Evolutionary conservation across 2,329 filamentous ascomycete genomes (phyloP).

Genomic region (Cryphonectria nitschkei): DNA sequence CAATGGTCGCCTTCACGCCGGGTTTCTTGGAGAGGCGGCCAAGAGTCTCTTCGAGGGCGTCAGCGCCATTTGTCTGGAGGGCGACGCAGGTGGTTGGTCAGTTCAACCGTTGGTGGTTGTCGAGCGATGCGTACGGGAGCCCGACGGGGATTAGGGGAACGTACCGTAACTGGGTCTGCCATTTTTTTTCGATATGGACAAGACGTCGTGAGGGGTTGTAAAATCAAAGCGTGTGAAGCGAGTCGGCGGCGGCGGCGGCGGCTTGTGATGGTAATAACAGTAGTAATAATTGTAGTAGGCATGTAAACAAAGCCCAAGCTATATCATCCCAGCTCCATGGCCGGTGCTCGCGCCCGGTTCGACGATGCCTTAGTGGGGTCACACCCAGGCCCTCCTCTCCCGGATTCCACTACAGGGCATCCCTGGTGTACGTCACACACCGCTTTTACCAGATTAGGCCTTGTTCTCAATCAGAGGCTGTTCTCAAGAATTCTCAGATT

Average conservation of each 20-base stretch:
- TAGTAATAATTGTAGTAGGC: not conserved
- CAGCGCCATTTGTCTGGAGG: conserved; percentile 51
- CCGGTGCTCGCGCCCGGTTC: no score
- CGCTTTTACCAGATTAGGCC: conserved; percentile 28
- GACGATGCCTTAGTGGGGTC: not conserved
- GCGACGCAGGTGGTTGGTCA: not conserved
- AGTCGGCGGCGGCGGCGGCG: not conserved
- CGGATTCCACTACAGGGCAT: conserved; percentile 1
- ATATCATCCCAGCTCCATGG: not conserved
- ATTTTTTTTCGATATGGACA: conserved; percentile 17
- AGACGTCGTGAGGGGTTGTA: not conserved
- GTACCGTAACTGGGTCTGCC: conserved; percentile 30
- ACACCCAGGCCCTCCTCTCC: not conserved
- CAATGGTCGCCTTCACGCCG: conserved; percentile 77
- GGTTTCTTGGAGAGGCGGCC: conserved; percentile 75
- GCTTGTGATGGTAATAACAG: not conserved
- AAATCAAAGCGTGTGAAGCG: not conserved
- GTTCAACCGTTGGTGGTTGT: not conserved
- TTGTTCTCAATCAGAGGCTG: conserved; percentile 19
- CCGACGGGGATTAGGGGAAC: not conserved
- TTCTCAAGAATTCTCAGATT: conserved; percentile 23
- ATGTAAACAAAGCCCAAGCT: conserved; percentile 4
- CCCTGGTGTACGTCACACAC: not conserved
- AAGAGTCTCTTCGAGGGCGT: conserved; percentile 68
- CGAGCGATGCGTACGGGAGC: not conserved